Evolutionary conservation across 225 moss, liverwort and hornwort species (phyloP).

Genomic region (Pseudoscleropodium purum): DNA sequence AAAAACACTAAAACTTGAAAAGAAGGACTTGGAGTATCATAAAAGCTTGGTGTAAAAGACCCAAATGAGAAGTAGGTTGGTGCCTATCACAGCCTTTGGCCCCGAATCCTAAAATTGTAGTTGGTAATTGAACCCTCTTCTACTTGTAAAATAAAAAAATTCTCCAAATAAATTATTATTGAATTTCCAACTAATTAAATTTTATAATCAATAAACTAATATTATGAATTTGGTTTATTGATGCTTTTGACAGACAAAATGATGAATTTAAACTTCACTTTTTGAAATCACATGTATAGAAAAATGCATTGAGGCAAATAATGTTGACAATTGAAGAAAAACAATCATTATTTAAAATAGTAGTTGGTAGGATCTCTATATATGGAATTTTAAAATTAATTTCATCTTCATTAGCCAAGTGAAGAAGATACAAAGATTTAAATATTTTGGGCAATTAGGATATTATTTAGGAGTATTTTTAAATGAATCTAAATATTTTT

Average conservation of each 20-base stretch:
- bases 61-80: not conserved
- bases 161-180: not conserved
- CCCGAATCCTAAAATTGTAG: not conserved
- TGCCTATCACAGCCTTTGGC: not conserved
- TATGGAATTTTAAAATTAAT: no score
- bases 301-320: not conserved
- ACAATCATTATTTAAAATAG: not conserved
- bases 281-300: not conserved
- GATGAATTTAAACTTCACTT: not conserved
- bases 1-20: not conserved
- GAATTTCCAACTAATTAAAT: not conserved
- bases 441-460: not conserved
- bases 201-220: no score
- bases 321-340: not conserved
- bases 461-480: not conserved
- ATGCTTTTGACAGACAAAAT: not conserved
- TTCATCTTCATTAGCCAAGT: not conserved
- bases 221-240: not conserved
- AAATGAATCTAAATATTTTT: not conserved
- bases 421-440: not conserved
- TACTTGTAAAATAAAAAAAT: not conserved
- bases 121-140: no score
- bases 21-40: not conserved
- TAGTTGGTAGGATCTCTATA: not conserved
- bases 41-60: not conserved